Conservation (phyloP, 2,329 filamentous ascomycete genomes). For the Stromatinia cepivora region DNA sequence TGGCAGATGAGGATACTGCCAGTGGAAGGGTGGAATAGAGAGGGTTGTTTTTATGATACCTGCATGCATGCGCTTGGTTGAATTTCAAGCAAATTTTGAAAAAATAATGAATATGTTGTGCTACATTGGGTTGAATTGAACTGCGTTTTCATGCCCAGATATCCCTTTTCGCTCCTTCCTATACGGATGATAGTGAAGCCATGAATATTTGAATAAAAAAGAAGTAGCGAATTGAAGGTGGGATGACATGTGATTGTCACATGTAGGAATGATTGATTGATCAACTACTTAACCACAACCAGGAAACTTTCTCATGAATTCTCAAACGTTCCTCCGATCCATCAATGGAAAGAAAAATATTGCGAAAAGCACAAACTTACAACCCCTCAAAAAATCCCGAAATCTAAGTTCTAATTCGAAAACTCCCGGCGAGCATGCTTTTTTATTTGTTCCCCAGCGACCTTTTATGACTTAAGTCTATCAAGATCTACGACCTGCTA, state of each 20-base stretch:
- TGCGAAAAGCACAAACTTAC: not conserved
- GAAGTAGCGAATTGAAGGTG: not conserved
- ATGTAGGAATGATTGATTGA: not conserved
- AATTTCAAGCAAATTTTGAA: not conserved
- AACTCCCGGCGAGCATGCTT: not conserved
- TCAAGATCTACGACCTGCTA: too few species aligned
- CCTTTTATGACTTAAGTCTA: too few species aligned
- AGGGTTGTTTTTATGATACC: not conserved
- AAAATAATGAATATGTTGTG: conserved; percentile 2
- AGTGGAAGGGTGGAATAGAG: not conserved
- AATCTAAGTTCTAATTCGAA: not conserved
- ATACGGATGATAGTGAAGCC: not conserved
- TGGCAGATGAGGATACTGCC: not conserved
- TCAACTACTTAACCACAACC: not conserved
- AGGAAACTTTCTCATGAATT: not conserved
- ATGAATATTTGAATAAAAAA: not conserved
- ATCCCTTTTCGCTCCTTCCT: not conserved
- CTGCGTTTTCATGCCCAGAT: not conserved
- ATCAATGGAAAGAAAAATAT: not conserved
- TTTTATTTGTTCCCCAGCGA: not conserved
- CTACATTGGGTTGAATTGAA: not conserved
- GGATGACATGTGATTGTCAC: conserved; percentile 11
- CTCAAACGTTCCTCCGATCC: not conserved
- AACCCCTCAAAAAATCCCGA: not conserved
- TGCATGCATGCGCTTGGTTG: not conserved